A percentile compares a stretch with the other conserved stretches of the same genome.
Conservation (phyloP, 2,329 filamentous ascomycete species). For the Xylariaceae sp. region DNA sequence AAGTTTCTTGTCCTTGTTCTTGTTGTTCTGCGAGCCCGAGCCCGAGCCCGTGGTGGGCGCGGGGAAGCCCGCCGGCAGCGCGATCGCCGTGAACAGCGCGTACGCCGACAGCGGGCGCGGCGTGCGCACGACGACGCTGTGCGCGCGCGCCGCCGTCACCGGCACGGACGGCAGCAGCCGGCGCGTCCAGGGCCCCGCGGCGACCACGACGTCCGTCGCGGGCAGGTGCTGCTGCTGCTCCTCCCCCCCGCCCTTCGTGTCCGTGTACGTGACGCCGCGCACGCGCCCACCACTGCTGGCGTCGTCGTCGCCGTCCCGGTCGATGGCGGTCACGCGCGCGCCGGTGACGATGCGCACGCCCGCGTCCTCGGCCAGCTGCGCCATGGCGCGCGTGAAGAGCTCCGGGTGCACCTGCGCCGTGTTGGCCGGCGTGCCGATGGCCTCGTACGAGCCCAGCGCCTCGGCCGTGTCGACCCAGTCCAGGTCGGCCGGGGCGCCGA, state of each 20-base stretch:
- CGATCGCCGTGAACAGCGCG: conserved; percentile 65
- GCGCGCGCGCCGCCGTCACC: conserved; percentile 34
- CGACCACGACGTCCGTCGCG: conserved; percentile 26
- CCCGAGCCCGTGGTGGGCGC: conserved; percentile 21
- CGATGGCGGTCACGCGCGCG: conserved; percentile 21
- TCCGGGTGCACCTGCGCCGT: conserved; percentile 76
- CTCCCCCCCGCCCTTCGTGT: conserved; percentile 17
- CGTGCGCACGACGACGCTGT: conserved; percentile 37
- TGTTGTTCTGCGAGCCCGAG: conserved; percentile 4
- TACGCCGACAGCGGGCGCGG: conserved; percentile 44
- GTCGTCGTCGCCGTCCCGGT: conserved; percentile 13
- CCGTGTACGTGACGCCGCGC: conserved; percentile 25
- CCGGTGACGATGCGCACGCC: conserved; percentile 44
- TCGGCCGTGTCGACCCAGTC: conserved; percentile 59
- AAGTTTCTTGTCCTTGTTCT: no score
- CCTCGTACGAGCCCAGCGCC: conserved; percentile 31
- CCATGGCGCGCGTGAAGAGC: conserved; percentile 68
- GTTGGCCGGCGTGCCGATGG: conserved; percentile 41
- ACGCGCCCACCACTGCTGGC: conserved; percentile 8
- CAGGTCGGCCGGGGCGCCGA: conserved; percentile 46
- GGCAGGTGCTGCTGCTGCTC: conserved; percentile 17
- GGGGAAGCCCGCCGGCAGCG: conserved; percentile 47
- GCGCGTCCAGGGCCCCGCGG: conserved; percentile 39
- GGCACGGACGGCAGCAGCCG: conserved; percentile 34
- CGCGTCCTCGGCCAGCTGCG: conserved; percentile 55